These are phyloP conservation scores for Musa balbisiana DNA, from an alignment of 202 grass and related monocot genomes.

Conservation along the genomic window DNA sequence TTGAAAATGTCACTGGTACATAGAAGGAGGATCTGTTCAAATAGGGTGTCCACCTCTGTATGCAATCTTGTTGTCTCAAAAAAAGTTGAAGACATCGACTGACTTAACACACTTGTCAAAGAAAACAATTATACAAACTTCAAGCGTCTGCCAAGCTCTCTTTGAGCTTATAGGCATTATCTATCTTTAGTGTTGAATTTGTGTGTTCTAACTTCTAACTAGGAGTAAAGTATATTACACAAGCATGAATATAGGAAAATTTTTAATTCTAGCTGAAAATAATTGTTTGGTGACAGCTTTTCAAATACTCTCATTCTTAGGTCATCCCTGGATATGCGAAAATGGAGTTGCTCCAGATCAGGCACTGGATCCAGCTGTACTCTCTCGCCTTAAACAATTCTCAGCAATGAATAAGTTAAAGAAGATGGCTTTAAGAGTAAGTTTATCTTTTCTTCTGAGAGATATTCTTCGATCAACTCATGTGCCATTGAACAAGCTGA, in stretches of 20 bases:
- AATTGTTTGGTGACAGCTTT: background rate
- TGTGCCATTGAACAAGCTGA: background rate
- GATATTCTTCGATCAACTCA: background rate
- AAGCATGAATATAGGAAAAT: background rate
- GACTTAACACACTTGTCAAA: no score
- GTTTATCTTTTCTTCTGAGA: background rate
- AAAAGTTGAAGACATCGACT: no score
- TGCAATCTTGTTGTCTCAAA: no score
- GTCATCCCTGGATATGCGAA: conserved; percentile 22
- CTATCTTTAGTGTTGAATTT: background rate
- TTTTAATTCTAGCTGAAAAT: background rate
- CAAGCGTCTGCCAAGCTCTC: no score
- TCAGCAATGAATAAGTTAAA: conserved; percentile 24
- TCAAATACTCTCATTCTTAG: background rate
- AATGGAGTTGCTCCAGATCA: conserved; percentile 18
- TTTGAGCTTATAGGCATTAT: no score
- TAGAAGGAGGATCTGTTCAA: no score
- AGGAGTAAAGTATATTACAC: background rate
- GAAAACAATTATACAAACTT: no score
- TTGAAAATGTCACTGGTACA: no score
- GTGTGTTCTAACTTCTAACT: background rate
- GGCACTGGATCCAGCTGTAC: conserved; percentile 13
- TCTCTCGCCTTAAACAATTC: conserved; percentile 20
- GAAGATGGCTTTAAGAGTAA: conserved; percentile 15
- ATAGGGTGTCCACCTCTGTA: no score